Evolutionary conservation across 371 early-diverging fungal genomes (phyloP), one percentile per base, ranked within the genome.

Genomic region (Mycotypha africana): DNA sequence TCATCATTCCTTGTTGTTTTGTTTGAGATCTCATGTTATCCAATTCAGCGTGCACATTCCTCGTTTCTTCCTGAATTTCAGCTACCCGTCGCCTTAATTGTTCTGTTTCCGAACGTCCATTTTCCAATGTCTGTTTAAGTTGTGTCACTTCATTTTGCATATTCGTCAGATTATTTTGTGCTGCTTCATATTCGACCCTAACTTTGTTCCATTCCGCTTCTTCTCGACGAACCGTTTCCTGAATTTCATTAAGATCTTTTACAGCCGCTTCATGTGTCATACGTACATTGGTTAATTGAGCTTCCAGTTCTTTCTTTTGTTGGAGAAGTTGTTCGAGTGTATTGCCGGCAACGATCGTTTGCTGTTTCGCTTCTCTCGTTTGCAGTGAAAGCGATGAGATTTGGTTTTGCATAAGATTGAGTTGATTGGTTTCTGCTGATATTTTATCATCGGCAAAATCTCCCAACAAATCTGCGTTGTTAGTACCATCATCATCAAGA

Each of bases 1-100:
- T 36, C 71, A 68, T 65, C 66, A 66, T 70, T 24, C 45, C 44
- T 22, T 70, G 69, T 20, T 70, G 71, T 38, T 75, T 75, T 25
- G 53, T 51, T 25, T 72, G 62, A 2, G 47, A 42, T 6, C 65
- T 40, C 33, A 74, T 36, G 12, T 43, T 40, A 4, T 73, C 59
- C n/a, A 73, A 46, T 37, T 62, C 56, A 9, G 25, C 26, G n/a
- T 32, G 39, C n/a, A 52, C 45, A 8, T 25, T 17, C 11, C 45
- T 53, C 10, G 67, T 73, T 45, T 73, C 70, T 26, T 60, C 58
- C 39, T 69, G 70, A 40, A 73, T 60, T 10, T 64, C 67, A 39
- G 47, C 38, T 1, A 67, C 63, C 1, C 60, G 55, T 14, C 58
- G 60, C 23, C 62, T 53, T 3, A 65, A 42, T 21, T 48, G 45